A percentile compares a stretch with the other conserved stretches of the same genome.
Evolutionary conservation across 23 red algal genomes (phyloP).

Genomic region (Cyanidioschyzon merolae): DNA sequence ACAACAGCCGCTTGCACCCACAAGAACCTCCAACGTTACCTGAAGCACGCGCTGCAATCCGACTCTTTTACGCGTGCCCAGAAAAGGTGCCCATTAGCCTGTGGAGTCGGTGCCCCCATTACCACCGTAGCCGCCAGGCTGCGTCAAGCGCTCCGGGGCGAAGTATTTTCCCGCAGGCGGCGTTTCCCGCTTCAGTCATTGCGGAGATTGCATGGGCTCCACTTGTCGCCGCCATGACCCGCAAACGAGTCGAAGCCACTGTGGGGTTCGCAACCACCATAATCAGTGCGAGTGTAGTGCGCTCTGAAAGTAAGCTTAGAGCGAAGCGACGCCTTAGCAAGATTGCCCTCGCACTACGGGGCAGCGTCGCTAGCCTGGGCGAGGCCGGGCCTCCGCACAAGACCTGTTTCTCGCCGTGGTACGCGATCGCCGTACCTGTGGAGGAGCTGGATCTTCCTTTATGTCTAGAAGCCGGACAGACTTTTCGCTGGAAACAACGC

Average conservation of each 20-base stretch:
- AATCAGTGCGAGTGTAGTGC: not conserved
- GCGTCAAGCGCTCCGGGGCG: no score
- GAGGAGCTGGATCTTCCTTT: conserved; percentile 22
- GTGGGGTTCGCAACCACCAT: not conserved
- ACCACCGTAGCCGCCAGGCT: no score
- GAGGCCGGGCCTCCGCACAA: not conserved
- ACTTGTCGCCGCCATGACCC: not conserved
- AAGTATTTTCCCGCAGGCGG: no score
- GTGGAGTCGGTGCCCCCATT: no score
- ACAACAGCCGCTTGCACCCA: no score
- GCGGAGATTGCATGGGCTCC: no score
- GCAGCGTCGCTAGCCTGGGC: not conserved
- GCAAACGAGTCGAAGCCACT: not conserved
- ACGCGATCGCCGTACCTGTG: not conserved
- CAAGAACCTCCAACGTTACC: no score
- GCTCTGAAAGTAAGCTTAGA: not conserved
- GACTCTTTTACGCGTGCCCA: no score
- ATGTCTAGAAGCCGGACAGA: conserved; percentile 45
- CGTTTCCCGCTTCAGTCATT: no score
- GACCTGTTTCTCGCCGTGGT: not conserved
- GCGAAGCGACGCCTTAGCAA: not conserved
- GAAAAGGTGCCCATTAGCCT: no score
- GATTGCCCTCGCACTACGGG: not conserved
- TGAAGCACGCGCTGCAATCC: no score
- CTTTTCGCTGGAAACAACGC: conserved; percentile 43